Percentiles rank a stretch among this genome's conserved stretches.
These are phyloP conservation scores for Chiua virens DNA, from an alignment of 768 basidiomycete genomes.

Conservation along the genomic window DNA sequence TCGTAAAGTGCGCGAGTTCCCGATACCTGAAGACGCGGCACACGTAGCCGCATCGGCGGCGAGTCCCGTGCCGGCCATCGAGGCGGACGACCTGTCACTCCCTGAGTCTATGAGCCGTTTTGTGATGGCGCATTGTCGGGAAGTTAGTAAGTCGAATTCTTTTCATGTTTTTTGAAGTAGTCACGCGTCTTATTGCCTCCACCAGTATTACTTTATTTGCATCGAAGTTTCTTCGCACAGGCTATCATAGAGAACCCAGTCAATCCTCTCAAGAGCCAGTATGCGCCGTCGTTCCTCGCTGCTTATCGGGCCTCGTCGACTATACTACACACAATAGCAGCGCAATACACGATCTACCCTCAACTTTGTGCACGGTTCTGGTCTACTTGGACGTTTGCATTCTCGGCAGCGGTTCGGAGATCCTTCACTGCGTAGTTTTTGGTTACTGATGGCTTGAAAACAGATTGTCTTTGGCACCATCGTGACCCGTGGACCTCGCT, in stretches of 20 bases:
- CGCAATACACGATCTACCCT: slow-evolving; percentile 49
- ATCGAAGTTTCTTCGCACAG: slow-evolving; percentile 69
- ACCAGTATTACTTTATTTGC: slow-evolving; percentile 60
- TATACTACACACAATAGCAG: slow-evolving; percentile 50
- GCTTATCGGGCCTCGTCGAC: slow-evolving; percentile 58
- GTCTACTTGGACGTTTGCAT: slow-evolving; percentile 62
- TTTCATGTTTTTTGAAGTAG: not conserved
- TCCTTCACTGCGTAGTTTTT: not conserved
- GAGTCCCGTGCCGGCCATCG: slow-evolving; percentile 11
- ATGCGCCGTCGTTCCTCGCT: slow-evolving; percentile 64
- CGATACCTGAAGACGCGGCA: slow-evolving; percentile 48
- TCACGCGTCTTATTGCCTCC: slow-evolving; percentile 5
- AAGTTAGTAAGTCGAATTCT: slow-evolving; percentile 34
- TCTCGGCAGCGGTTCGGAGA: slow-evolving; percentile 49
- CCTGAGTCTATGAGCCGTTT: slow-evolving; percentile 40
- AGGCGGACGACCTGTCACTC: slow-evolving; percentile 13
- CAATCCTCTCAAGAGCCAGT: slow-evolving; percentile 65
- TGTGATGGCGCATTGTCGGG: slow-evolving; percentile 35
- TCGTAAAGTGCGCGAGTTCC: slow-evolving; percentile 65
- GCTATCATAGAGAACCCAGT: slow-evolving; percentile 66
- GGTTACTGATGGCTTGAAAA: slow-evolving; percentile 1
- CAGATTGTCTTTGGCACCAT: slow-evolving; percentile 81
- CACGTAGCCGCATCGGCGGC: slow-evolving; percentile 37
- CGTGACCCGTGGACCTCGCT: slow-evolving; percentile 70
- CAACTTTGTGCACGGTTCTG: slow-evolving; percentile 55